Conservation (phyloP, 2,329 filamentous ascomycete species). For the Trichoderma sp. region DNA sequence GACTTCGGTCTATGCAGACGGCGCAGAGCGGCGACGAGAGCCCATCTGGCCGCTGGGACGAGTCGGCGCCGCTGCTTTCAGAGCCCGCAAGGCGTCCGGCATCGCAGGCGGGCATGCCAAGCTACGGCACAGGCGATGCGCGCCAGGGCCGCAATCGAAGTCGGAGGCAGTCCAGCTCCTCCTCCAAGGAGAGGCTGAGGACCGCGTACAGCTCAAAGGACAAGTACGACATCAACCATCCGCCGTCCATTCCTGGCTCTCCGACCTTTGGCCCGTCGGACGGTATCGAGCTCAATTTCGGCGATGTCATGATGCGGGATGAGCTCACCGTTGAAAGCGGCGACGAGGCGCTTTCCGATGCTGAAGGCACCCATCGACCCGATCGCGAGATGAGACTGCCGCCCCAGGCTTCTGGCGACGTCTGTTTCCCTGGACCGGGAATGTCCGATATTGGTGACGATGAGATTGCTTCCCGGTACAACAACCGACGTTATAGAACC, state of each 20-base stretch:
- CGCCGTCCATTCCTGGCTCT: constrained; percentile 67
- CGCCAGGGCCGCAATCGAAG: constrained; percentile 43
- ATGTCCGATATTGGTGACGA: constrained; percentile 82
- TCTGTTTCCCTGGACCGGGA: constrained; percentile 78
- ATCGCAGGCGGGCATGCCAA: constrained; percentile 35
- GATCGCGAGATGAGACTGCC: constrained; percentile 51
- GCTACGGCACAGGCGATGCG: constrained; percentile 50
- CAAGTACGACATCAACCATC: constrained; percentile 67
- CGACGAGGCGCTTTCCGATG: constrained; percentile 41
- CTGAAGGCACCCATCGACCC: constrained; percentile 35
- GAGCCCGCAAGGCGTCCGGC: constrained; percentile 35
- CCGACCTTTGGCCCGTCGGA: constrained; percentile 55
- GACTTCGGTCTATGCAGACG: constrained; percentile 42
- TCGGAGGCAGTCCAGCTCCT: constrained; percentile 54
- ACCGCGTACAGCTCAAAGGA: constrained; percentile 44
- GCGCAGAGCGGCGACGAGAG: constrained; percentile 53
- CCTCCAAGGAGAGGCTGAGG: constrained; percentile 51
- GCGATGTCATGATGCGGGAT: constrained; percentile 71
- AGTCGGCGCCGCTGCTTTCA: constrained; percentile 59
- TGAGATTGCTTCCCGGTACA: constrained; percentile 58
- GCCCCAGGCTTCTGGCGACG: constrained; percentile 76
- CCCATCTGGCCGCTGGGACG: constrained; percentile 46
- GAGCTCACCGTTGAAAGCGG: constrained; percentile 53
- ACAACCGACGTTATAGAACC: constrained; percentile 40
- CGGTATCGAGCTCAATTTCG: constrained; percentile 59